Evolutionary conservation across 1,139 yeast genomes (phyloP), one percentile per base, ranked within the genome.

Genomic region (Pichia sp.): DNA sequence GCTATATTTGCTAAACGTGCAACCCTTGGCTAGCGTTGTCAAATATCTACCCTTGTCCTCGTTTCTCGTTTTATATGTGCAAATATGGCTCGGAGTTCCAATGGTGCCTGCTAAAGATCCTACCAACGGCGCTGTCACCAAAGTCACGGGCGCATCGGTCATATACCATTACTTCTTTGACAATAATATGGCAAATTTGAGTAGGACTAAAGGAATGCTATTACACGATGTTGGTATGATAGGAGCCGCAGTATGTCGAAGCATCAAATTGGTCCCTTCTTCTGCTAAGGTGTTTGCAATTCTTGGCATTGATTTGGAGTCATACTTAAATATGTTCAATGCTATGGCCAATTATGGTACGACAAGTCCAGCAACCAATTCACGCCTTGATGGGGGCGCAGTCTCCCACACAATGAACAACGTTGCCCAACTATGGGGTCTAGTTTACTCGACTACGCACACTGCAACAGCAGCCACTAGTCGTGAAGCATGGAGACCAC

Each of bases 21-120:
- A 20, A 51, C 26, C 47, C 3, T 44, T 51, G 6, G 26, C 62
- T 25, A 53, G 70, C 22, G 39, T 63, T 16, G 49, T 57, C 11
- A 41, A 57, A 29, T 42, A 66, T 19, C 33, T 75, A 17, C 85
- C 85, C 1, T 67, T 76, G 32, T 72, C 66, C 47, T 52, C 67
- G 2, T 41, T 74, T 12, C 13, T 66, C 14, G 61, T 61, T 31
- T 49, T 74, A 11, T 64, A 59, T 21, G 40, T 72, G 22, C 64
- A 69, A 12, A 45, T 67, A 11, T 77, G 84, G 84, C 56, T 77
- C 30, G 60, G 75, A 10, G 55, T 65, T 15, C 82, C 83, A 2
- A 32, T 56, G 18, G 41, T 51, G 14, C 38, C 54, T 6, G 7
- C 18, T 38, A n/a, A n/a, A 9, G 16, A 28, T 20, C 18, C 6